Evolutionary conservation across 2,329 filamentous ascomycete genomes (phyloP).

Genomic region (Sclerotinia minor): DNA sequence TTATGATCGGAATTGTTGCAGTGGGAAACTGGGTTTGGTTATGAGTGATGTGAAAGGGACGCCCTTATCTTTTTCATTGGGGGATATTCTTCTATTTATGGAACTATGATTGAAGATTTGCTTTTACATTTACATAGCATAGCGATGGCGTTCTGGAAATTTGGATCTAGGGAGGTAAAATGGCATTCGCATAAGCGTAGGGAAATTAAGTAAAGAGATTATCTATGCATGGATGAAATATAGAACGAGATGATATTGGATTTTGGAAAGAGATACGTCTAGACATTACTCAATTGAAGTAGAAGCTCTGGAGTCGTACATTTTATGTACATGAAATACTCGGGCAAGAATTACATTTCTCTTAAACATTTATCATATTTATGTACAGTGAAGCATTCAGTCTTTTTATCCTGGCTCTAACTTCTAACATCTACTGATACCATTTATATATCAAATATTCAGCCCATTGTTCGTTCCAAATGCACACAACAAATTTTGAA

Average conservation of each 20-base stretch:
- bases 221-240: not conserved
- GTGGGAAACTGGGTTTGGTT: not conserved
- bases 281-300: constrained; percentile 9
- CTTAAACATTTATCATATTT: not conserved
- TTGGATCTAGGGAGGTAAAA: not conserved
- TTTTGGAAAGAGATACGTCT: not conserved
- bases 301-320: not conserved
- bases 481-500: too few species aligned
- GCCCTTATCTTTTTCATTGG: not conserved
- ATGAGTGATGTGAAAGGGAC: not conserved
- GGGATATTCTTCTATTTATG: constrained; percentile 27
- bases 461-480: too few species aligned
- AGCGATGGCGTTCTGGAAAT: constrained; percentile 32
- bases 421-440: not conserved
- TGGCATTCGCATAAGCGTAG: not conserved
- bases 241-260: not conserved
- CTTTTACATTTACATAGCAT: constrained; percentile 31
- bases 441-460: not conserved
- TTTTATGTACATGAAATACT: not conserved
- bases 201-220: not conserved
- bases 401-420: not conserved
- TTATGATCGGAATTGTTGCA: constrained; percentile 13
- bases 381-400: not conserved
- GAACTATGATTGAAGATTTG: constrained; percentile 33
- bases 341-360: not conserved